These are phyloP conservation scores for Marasmius fiardii DNA, from an alignment of 1,284 basidiomycete species.

Conservation along the genomic window DNA sequence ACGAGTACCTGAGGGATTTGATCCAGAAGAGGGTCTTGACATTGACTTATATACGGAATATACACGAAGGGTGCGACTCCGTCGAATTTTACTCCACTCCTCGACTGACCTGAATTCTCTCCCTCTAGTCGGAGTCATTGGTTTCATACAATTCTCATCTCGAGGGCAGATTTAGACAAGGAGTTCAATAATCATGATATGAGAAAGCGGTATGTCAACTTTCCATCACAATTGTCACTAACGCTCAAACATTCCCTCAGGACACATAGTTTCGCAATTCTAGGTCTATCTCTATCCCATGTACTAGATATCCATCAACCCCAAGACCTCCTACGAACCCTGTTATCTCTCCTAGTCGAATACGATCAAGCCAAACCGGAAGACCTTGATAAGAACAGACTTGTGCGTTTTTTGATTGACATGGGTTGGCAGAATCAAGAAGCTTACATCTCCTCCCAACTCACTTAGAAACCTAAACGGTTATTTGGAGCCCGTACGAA, in stretches of 20 bases:
- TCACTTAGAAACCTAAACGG: constrained; percentile 35
- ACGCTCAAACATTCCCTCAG: constrained; percentile 32
- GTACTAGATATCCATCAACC: constrained; percentile 78
- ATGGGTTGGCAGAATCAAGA: constrained; percentile 12
- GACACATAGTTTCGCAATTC: constrained; percentile 73
- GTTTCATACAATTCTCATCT: constrained; percentile 85
- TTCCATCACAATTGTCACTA: constrained; percentile 4
- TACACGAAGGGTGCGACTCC: constrained; percentile 75
- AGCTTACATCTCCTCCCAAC: not conserved
- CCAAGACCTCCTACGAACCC: constrained; percentile 70
- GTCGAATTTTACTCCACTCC: not conserved
- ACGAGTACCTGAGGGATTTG: constrained; percentile 73
- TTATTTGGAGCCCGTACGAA: constrained; percentile 47
- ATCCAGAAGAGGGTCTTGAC: constrained; percentile 83
- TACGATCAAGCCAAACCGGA: constrained; percentile 73
- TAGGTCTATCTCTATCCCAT: constrained; percentile 81
- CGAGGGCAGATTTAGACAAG: constrained; percentile 66
- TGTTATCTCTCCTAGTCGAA: constrained; percentile 70
- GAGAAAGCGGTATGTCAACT: constrained; percentile 64
- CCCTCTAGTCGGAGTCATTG: constrained; percentile 70
- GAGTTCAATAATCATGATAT: constrained; percentile 72
- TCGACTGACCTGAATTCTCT: constrained; percentile 10
- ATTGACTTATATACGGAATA: constrained; percentile 77
- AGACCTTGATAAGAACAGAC: constrained; percentile 77
- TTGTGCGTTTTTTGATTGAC: constrained; percentile 40